Percentiles rank a stretch among this genome's conserved stretches.
Conservation (phyloP, 1,284 basidiomycete genomes). For the Mrakiaceae sp. region DNA sequence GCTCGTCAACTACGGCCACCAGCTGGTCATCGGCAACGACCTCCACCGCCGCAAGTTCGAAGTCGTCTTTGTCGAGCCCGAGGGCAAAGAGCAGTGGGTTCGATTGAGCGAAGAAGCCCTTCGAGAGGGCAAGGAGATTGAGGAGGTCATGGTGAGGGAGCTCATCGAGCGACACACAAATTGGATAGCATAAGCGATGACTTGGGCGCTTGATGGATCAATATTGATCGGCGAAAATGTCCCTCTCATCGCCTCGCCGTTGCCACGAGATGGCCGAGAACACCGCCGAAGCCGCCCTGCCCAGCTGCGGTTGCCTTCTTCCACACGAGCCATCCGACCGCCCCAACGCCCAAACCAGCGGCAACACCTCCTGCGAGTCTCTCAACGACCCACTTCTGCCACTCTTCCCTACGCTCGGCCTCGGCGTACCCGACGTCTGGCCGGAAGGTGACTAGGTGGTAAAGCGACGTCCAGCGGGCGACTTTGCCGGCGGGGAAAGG, state of each 20-base stretch:
- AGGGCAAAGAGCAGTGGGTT: slow-evolving; percentile 53
- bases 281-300: too few species aligned
- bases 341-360: background rate
- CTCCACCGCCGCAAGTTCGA: slow-evolving; percentile 78
- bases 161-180: slow-evolving; percentile 55
- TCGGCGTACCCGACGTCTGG: slow-evolving; percentile 79
- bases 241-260: too few species aligned
- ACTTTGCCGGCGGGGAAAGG: slow-evolving; percentile 40
- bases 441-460: slow-evolving; percentile 95
- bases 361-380: background rate
- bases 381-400: slow-evolving; percentile 29
- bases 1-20: slow-evolving; percentile 87
- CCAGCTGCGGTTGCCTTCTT: too few species aligned
- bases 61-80: slow-evolving; percentile 69
- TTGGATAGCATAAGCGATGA: background rate
- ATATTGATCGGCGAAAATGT: too few species aligned
- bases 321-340: slow-evolving; percentile 9
- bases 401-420: slow-evolving; percentile 31
- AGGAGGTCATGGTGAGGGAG: slow-evolving; percentile 76
- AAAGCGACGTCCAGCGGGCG: slow-evolving; percentile 77
- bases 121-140: slow-evolving; percentile 52
- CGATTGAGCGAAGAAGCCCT: slow-evolving; percentile 44
- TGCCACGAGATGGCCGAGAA: too few species aligned
- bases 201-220: background rate
- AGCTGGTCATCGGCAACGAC: slow-evolving; percentile 93